Evolutionary conservation across 106 monocot species (phyloP), one percentile per base, ranked within the genome.

Genomic region (Alisma plantagoaquatica): DNA sequence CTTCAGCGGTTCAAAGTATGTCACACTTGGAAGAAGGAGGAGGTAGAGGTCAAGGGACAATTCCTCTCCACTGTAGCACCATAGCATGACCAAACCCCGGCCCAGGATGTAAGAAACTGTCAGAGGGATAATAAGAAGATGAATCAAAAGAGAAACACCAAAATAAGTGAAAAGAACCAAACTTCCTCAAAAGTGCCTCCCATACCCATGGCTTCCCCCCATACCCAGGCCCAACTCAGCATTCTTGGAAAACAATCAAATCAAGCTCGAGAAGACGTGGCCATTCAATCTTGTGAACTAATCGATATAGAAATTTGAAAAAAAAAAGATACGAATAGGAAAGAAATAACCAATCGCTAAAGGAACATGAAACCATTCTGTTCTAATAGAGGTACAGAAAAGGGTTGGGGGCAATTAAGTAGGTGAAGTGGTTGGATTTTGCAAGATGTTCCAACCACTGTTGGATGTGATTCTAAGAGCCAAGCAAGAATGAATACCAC

Each of bases 371-470:
- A 27, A 46, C 18, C 16, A 46, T 46, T 46, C 15, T 1, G 56
- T 58, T 58, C 22, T 42, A 49, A 62, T 49, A 62, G 60, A 44
- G 33, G 31, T 62, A 49, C 46, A 16, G 21, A 31, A 33, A 62
- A 47, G 23, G 33, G 27, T 44, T 33, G 31, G 23, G 10, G 29
- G 46, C 45, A 46, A 60, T 45, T 27, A 43, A 60, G 59, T 60
- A 15, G 46, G 59, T 43, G 45, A 60, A 60, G 59, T 60, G 42
- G 59, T 60, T 45, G 59, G 46, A 45, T 60, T 60, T 60, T 60
- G 59, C 46, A 19, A 60, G 45, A n/a, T 60, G 26, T 45, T 60
- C 59, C 46, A 44, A 60, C 56, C 35, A 56, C 35, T 35, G 35
- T 11, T 45, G 45, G 41, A 38, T 38, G 9, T 19, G 57, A 41